A percentile compares a stretch with the other conserved stretches of the same genome.
phyloP scores from a whole-genome alignment of 2,329 filamentous ascomycete species.

The Waltergamsia citrina region DNA sequence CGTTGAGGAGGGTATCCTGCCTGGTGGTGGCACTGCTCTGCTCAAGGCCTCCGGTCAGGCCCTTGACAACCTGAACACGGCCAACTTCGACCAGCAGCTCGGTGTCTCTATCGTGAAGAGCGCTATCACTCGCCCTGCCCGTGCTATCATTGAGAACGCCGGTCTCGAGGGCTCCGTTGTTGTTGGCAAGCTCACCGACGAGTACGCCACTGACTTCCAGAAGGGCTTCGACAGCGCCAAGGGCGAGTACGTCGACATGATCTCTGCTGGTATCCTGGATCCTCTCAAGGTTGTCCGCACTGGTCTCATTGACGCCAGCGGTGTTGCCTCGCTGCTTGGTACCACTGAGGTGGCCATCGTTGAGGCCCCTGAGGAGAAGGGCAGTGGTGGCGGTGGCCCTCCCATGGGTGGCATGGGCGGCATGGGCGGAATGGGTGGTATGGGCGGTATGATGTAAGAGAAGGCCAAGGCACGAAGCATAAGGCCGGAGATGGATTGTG shows the following conservation, averaged over 20 bases:
- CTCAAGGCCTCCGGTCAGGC: constrained; percentile 94
- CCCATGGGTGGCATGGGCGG: constrained; percentile 58
- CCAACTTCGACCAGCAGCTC: constrained; percentile 99
- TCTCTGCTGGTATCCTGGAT: constrained; percentile 90
- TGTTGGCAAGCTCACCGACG: constrained; percentile 95
- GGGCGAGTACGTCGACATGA: constrained; percentile 99
- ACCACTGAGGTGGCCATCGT: constrained; percentile 98
- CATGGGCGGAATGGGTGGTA: constrained; percentile 30
- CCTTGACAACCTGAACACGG: constrained; percentile 69
- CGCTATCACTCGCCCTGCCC: constrained; percentile 90
- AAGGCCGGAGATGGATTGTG: background rate
- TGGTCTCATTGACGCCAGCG: constrained; percentile 85
- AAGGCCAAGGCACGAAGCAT: constrained; percentile 3
- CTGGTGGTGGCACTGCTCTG: constrained; percentile 94
- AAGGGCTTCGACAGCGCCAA: constrained; percentile 94
- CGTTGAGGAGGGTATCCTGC: constrained; percentile 98
- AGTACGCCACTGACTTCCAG: constrained; percentile 90
- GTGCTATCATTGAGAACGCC: constrained; percentile 96
- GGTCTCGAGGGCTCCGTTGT: constrained; percentile 92
- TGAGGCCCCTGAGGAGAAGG: constrained; percentile 91
- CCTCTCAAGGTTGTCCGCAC: constrained; percentile 99
- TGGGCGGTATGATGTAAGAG: constrained; percentile 45
- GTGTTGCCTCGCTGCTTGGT: constrained; percentile 92
- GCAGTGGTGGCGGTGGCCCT: constrained; percentile 45
- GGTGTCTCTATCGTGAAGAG: constrained; percentile 97